These are phyloP conservation scores for Logfia minima DNA, from an alignment of 129 eudicot genomes.

Conservation along the genomic window DNA sequence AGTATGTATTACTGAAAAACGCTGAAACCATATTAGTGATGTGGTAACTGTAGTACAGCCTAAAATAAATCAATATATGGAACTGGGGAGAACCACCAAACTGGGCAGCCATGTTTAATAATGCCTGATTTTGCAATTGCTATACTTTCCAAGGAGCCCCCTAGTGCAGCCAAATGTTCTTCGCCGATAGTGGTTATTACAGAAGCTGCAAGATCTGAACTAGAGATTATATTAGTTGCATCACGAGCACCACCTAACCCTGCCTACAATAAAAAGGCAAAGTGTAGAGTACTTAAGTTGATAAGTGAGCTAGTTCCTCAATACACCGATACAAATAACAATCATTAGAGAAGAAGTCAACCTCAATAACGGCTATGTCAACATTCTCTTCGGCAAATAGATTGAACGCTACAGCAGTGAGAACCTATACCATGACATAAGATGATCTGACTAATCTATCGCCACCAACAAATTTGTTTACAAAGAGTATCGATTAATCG, in stretches of 20 bases:
- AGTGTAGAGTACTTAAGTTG: not conserved
- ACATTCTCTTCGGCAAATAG: constrained; percentile 75
- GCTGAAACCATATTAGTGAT: not conserved
- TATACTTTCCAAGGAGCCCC: constrained; percentile 91
- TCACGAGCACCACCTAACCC: constrained; percentile 98
- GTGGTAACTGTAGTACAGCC: not conserved
- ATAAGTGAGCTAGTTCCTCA: no score
- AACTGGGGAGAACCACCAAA: constrained; percentile 70
- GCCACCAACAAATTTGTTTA: constrained; percentile 2
- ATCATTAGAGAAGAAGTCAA: constrained; percentile 18
- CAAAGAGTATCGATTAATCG: not conserved
- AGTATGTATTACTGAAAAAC: not conserved
- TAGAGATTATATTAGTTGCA: constrained; percentile 83
- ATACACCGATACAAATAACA: not conserved
- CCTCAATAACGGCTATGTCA: constrained; percentile 91
- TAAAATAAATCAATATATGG: constrained; percentile 13
- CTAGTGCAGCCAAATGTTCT: constrained; percentile 96
- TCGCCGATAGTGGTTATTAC: constrained; percentile 81
- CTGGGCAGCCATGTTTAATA: constrained; percentile 79
- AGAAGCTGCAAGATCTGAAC: constrained; percentile 70
- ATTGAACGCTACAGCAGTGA: constrained; percentile 84
- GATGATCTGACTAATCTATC: not conserved
- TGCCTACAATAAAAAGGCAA: constrained; percentile 43
- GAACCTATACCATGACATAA: constrained; percentile 50
- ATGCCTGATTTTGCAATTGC: constrained; percentile 95